Base-by-base conservation (phyloP, 495 filamentous ascomycete species). In the Cetradonia linearis region DNA sequence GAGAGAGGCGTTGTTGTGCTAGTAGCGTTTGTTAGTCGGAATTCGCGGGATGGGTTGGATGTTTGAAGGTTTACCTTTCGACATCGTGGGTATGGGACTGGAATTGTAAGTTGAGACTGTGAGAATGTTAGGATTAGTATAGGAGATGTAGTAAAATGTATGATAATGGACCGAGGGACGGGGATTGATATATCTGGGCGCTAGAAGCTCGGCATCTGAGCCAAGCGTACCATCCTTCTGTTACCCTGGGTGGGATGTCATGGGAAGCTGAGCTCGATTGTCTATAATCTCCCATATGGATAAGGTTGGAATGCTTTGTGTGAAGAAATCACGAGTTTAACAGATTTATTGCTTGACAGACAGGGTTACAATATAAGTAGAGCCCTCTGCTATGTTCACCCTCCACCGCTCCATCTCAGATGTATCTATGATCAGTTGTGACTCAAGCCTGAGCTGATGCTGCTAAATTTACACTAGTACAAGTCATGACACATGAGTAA, bases 1-100 rank as follows among this genome's bases (percentile, higher is more conserved):
- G 83, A 60, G 73, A 77, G 48, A 88, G 77, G 60, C 85, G 83
- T 64, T 82, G 74, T 63, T 81, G 80, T 49, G 81, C 82, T 83
- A 30, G 20, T 54, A 7, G 28, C 18, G 2, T 54, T 36, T 34
- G n/a, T 54, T 54, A 54, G 30, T n/a, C 5, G 3, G 30, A 8
- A 13, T 34, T 11, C 7, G 34, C 31, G n/a, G 4, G n/a, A 6
- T 18, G 30, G 7, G 5, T 25, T 23, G 49, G 30, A n/a, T n/a
- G n/a, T n/a, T n/a, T 23, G 14, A n/a, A 18, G 13, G 14, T 54
- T 31, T 23, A 54, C 50, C 50, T n/a, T 25, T 54, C 10, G 50
- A 36, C 50, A 54, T 54, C 1, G n/a, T 54, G 28, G n/a, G n/a
- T 6, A 10, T 13, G 13, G 42, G 0, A 23, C 9, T 46, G 9